Evolutionary conservation across 129 eudicot genomes (phyloP), one percentile per base, ranked within the genome.

Genomic region (Artemisia argyi): DNA sequence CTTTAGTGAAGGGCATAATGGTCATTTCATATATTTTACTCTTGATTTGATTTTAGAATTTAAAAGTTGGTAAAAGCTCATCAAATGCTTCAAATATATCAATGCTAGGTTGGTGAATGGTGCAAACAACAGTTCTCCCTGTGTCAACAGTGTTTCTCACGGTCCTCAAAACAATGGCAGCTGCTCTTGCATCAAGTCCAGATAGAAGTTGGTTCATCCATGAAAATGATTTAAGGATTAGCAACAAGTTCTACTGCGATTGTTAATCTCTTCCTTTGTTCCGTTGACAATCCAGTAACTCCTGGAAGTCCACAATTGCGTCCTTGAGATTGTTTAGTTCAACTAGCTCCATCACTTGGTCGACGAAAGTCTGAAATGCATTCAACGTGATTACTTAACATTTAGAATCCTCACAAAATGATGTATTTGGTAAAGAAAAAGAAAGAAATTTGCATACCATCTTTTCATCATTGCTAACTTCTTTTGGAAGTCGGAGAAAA

Each of bases 121-220:
- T 93, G 80, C 98, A 93, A 53, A 93, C 98, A 50, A 93, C 96
- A 12, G 98, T 93, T 77, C 98, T 85, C 28, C 97, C 98, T 0
- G 98, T 90, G 73, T 93, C 98, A 19, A 93, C 98, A 3, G 98
- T 93, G 83, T 93, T 93, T 76, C 98, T 85, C 50, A 93, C 98
- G 2, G 98, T 78, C 75, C 98, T 93, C 98, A 93, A 90, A n/a
- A 93, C 98, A 75, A 93, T 93, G 46, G 98, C 98, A 10, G 98
- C 98, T 44, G 98, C 97, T 66, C 98, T 82, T 46, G 98, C 98
- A 79, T 93, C 98, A 60, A 93, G 91, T 22, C 98, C 97, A 22
- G n/a, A n/a, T n/a, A n/a, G 98, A 93, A 80, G 98, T 93, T 2
- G 98, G 98, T 73, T 93, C 98, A 57, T 92, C 98, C 98, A 92